Evolutionary conservation across 2,329 filamentous ascomycete genomes (phyloP).

Genomic region (Grosmannia serpens): DNA sequence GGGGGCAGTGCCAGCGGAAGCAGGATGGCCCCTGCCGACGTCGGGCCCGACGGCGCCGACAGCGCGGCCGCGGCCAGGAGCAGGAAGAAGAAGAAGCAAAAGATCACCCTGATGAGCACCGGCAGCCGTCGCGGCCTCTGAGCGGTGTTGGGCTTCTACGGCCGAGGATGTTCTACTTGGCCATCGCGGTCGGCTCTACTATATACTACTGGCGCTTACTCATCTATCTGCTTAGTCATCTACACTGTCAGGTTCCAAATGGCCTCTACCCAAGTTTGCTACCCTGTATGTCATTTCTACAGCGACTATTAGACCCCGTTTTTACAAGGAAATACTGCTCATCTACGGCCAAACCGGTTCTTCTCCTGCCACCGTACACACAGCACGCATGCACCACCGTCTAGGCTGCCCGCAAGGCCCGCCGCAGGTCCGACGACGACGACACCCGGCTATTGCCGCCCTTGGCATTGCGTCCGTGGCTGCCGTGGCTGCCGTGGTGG

Average conservation of each 20-base stretch:
- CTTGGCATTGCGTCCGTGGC: conserved; percentile 2
- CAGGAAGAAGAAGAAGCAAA: conserved; percentile 59
- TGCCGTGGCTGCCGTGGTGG: conserved; percentile 3
- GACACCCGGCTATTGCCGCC: conserved; percentile 6
- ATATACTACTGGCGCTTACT: too few relatives aligned
- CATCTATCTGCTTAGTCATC: not conserved
- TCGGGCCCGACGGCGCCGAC: not conserved
- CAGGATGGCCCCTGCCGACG: conserved; percentile 10
- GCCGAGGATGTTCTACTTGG: too few relatives aligned
- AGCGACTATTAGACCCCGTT: not conserved
- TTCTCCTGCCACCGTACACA: not conserved
- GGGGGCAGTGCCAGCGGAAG: conserved; percentile 9
- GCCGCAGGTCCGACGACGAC: conserved; percentile 11
- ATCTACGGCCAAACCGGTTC: not conserved
- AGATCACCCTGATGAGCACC: conserved; percentile 62
- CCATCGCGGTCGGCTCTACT: too few relatives aligned
- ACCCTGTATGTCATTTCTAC: not conserved
- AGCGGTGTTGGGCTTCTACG: too few relatives aligned
- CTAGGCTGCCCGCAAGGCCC: conserved; percentile 7
- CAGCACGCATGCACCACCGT: too few relatives aligned
- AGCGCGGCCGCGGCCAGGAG: not conserved
- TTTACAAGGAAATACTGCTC: not conserved
- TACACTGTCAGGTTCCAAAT: too few relatives aligned
- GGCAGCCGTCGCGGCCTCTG: conserved; percentile 35
- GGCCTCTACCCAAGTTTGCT: not conserved